Evolutionary conservation across 139 green algal species (phyloP).

Genomic region (Marvania coccoides): DNA sequence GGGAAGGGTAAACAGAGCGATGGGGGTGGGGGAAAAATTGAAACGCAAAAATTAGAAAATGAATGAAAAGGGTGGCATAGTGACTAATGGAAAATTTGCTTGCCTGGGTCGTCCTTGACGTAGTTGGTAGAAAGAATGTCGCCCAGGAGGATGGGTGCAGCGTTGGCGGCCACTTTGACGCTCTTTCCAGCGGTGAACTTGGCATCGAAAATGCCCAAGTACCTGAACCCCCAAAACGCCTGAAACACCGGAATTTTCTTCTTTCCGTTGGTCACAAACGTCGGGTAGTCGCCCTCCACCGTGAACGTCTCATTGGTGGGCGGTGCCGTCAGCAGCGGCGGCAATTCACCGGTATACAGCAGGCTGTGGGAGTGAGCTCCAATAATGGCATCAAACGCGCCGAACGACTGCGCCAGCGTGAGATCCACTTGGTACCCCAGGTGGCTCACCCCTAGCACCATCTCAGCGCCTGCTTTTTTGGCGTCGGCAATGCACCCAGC

Average conservation of each 20-base stretch:
- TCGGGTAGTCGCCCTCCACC: slow-evolving; percentile 14
- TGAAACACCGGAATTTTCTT: slow-evolving; percentile 26
- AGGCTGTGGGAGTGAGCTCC: slow-evolving; percentile 32
- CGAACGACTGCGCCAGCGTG: neutral
- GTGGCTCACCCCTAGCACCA: slow-evolving; percentile 6
- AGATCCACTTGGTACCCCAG: slow-evolving; percentile 1
- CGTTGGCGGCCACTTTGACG: neutral
- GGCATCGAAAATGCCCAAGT: slow-evolving; percentile 21
- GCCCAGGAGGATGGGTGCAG: slow-evolving; percentile 20
- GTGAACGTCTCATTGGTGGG: neutral
- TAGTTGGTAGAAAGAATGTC: neutral
- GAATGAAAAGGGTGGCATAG: too few relatives aligned
- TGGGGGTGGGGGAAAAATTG: too few relatives aligned
- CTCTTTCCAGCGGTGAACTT: slow-evolving; percentile 2
- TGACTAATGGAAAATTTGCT: too few relatives aligned
- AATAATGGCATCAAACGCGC: slow-evolving; percentile 30
- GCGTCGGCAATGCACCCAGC: neutral
- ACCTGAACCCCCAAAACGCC: slow-evolving; percentile 6
- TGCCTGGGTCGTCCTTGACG: too few relatives aligned
- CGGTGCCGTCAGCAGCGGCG: neutral
- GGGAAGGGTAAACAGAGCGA: too few relatives aligned
- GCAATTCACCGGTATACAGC: slow-evolving; percentile 11
- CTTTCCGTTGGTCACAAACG: neutral
- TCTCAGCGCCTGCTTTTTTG: neutral
- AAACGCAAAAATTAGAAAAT: too few relatives aligned